phyloP scores from a whole-genome alignment of 2,329 filamentous ascomycete genomes.

The Fusarium subtropicale region DNA sequence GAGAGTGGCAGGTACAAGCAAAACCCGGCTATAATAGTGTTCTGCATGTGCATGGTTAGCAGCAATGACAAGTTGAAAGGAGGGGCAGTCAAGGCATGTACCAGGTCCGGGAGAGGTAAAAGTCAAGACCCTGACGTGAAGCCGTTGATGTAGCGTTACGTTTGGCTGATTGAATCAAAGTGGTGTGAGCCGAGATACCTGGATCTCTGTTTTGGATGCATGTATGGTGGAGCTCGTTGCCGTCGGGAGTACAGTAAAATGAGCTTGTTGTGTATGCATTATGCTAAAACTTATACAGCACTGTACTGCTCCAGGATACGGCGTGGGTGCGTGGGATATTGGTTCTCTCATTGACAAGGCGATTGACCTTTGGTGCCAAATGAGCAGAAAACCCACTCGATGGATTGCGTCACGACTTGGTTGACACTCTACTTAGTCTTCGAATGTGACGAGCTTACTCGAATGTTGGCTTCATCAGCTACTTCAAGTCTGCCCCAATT shows the following conservation, averaged over 20 bases:
- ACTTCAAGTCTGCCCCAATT: conserved; percentile 5
- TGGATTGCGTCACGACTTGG: conserved; percentile 45
- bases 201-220: conserved; percentile 29
- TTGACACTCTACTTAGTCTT: conserved; percentile 3
- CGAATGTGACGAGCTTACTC: conserved; percentile 9
- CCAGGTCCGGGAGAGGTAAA: conserved; percentile 3
- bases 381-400: conserved; percentile 22
- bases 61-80: background rate
- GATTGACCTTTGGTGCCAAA: conserved; percentile 21
- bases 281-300: conserved; percentile 10
- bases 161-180: conserved; percentile 17
- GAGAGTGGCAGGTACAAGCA: conserved; percentile 38
- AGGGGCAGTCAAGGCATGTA: conserved; percentile 32
- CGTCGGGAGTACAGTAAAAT: conserved; percentile 35
- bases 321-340: conserved; percentile 36
- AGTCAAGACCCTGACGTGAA: conserved; percentile 17
- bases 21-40: conserved; percentile 25
- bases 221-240: conserved; percentile 34
- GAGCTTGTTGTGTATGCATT: conserved; percentile 22
- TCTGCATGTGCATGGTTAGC: conserved; percentile 25
- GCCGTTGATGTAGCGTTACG: conserved; percentile 30
- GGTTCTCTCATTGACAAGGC: conserved; percentile 25
- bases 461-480: conserved; percentile 18
- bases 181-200: conserved; percentile 41
- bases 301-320: conserved; percentile 20